These are phyloP conservation scores for Priceomyces medius DNA, from an alignment of 805 yeast species.

Conservation along the genomic window DNA sequence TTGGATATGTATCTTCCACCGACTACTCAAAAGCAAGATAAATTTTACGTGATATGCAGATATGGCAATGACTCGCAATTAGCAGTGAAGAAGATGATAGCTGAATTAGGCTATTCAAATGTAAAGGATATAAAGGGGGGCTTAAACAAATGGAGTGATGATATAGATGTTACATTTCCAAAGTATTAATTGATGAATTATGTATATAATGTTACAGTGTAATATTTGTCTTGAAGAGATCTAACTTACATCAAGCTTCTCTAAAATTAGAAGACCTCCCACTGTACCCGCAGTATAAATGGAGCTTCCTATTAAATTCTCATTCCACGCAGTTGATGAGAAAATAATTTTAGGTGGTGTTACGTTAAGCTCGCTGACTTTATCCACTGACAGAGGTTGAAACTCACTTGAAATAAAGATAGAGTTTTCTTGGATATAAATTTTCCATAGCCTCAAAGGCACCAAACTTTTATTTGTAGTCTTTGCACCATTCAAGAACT, in stretches of 20 bases:
- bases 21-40: conserved; percentile 20
- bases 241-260: conserved; percentile 30
- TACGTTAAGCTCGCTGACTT: conserved; percentile 26
- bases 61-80: conserved; percentile 89
- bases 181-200: conserved; percentile 43
- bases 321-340: conserved; percentile 59
- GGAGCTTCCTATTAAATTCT: conserved; percentile 39
- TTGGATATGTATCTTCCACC: conserved; percentile 21
- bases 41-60: conserved; percentile 69
- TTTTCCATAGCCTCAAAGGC: conserved; percentile 40
- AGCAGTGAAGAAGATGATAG: conserved; percentile 60
- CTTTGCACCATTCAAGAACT: conserved; percentile 33
- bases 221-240: not conserved
- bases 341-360: conserved; percentile 53
- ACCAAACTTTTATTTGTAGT: conserved; percentile 36
- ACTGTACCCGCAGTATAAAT: conserved; percentile 54
- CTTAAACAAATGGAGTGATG: conserved; percentile 60
- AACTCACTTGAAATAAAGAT: conserved; percentile 27
- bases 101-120: conserved; percentile 45
- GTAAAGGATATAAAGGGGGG: conserved; percentile 82
- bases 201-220: not conserved
- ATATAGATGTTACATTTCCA: conserved; percentile 62
- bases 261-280: conserved; percentile 51
- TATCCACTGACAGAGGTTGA: conserved; percentile 29
- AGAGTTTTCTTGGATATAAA: conserved; percentile 10